phyloP scores from a whole-genome alignment of 2,329 filamentous ascomycete genomes.

The Lecanicillium sp. region DNA sequence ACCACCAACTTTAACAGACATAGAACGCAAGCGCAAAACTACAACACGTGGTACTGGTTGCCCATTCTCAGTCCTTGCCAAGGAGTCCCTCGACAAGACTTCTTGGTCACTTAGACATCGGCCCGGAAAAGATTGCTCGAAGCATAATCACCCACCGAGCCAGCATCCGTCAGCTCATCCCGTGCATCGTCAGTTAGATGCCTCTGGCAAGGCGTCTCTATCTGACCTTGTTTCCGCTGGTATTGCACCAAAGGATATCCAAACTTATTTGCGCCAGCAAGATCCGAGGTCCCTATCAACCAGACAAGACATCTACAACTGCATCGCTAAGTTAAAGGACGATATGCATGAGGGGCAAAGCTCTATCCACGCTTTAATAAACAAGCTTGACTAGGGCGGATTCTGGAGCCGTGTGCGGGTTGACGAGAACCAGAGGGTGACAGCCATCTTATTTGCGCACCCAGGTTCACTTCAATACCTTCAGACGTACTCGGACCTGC shows the following conservation, averaged over 20 bases:
- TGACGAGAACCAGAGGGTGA: constrained; percentile 10
- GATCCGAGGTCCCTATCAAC: constrained; percentile 11
- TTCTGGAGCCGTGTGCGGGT: constrained; percentile 14
- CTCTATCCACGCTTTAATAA: constrained; percentile 12
- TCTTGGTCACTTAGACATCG: constrained; percentile 9
- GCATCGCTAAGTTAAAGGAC: constrained; percentile 10
- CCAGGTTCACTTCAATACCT: constrained; percentile 15
- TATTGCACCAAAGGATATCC: constrained; percentile 11
- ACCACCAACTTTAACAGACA: constrained; percentile 2
- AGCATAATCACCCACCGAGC: constrained; percentile 9
- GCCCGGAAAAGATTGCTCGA: constrained; percentile 1
- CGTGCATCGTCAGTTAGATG: constrained; percentile 6
- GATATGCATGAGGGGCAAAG: constrained; percentile 12
- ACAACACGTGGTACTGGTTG: constrained; percentile 9
- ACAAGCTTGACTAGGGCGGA: constrained; percentile 11
- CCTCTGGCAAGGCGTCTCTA: constrained; percentile 6
- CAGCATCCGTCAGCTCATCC: constrained; percentile 6
- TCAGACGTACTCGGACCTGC: constrained; percentile 11
- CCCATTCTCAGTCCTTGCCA: constrained; percentile 10
- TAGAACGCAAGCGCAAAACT: constrained; percentile 6
- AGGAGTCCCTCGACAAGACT: constrained; percentile 7
- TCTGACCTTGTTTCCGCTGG: constrained; percentile 8
- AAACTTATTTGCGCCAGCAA: constrained; percentile 9
- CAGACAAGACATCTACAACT: constrained; percentile 14
- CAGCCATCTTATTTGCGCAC: constrained; percentile 15